These are phyloP conservation scores for Neospermospora avenae DNA, from an alignment of 2,329 filamentous ascomycete genomes.

Conservation along the genomic window DNA sequence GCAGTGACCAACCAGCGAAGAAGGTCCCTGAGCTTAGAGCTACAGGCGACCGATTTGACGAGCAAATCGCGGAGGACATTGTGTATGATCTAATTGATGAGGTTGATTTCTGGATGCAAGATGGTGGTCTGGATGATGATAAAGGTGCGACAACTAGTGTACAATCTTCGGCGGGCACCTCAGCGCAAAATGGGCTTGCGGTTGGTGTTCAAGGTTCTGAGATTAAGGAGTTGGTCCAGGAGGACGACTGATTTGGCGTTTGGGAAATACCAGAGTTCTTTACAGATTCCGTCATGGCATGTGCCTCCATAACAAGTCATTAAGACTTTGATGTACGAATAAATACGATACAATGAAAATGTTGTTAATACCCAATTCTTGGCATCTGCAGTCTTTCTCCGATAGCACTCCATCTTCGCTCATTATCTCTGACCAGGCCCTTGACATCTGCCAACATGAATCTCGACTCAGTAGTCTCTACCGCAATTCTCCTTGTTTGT, in stretches of 20 bases:
- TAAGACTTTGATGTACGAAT: background rate
- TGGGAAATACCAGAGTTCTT: slow-evolving; percentile 6
- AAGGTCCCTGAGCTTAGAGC: slow-evolving; percentile 46
- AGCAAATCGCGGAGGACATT: slow-evolving; percentile 93
- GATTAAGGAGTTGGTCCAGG: slow-evolving; percentile 64
- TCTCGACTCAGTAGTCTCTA: slow-evolving; percentile 21
- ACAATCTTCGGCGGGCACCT: slow-evolving; percentile 19
- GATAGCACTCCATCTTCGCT: slow-evolving; percentile 16
- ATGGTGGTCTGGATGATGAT: slow-evolving; percentile 29
- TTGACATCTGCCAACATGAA: slow-evolving; percentile 25
- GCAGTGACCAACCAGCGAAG: slow-evolving; percentile 35
- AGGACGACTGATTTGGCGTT: slow-evolving; percentile 42
- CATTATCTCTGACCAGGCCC: slow-evolving; percentile 22
- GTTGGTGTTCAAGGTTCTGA: slow-evolving; percentile 44
- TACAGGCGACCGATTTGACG: slow-evolving; percentile 76
- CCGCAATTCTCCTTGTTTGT: slow-evolving; percentile 19
- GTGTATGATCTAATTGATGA: slow-evolving; percentile 93
- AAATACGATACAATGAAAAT: background rate
- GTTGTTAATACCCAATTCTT: slow-evolving; percentile 19
- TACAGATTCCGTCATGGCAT: background rate
- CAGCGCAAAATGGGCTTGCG: slow-evolving; percentile 21
- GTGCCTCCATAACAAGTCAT: background rate
- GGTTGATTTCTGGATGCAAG: slow-evolving; percentile 82
- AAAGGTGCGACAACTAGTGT: slow-evolving; percentile 26
- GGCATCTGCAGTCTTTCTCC: slow-evolving; percentile 25